These are phyloP conservation scores for Casuarina equisetifolia DNA, from an alignment of 306 rosid genomes.

Conservation along the genomic window DNA sequence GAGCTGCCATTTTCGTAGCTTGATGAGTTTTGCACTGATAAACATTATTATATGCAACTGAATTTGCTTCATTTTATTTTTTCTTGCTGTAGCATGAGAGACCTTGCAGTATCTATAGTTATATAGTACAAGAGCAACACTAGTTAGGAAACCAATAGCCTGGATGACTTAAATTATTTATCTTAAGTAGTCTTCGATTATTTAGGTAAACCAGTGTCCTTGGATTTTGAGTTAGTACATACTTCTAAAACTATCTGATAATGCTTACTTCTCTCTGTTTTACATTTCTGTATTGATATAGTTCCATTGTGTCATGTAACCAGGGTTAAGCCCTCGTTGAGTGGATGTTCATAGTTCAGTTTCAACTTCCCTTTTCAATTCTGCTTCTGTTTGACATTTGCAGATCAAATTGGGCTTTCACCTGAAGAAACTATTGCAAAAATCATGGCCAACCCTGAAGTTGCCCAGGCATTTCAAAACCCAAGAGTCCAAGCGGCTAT, in stretches of 20 bases:
- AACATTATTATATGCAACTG: too few relatives aligned
- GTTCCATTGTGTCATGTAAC: neutral
- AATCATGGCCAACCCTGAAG: constrained; percentile 96
- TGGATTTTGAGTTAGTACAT: neutral
- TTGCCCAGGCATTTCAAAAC: constrained; percentile 96
- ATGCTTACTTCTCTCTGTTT: neutral
- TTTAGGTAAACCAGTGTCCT: too few relatives aligned
- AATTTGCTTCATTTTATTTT: too few relatives aligned
- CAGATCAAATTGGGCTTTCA: constrained; percentile 96
- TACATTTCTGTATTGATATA: neutral
- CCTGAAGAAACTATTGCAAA: constrained; percentile 94
- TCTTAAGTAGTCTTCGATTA: too few relatives aligned
- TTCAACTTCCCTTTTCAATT: constrained; percentile 6
- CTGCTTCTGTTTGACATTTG: constrained; percentile 17
- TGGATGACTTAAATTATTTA: too few relatives aligned
- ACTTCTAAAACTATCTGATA: neutral
- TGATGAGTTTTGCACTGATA: too few relatives aligned
- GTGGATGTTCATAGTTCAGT: neutral
- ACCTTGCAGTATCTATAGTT: too few relatives aligned
- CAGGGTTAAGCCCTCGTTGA: neutral
- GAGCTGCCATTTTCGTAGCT: neutral
- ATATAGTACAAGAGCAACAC: too few relatives aligned
- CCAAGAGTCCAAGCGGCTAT: constrained; percentile 98
- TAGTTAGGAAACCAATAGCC: too few relatives aligned
- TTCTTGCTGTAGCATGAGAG: too few relatives aligned